Evolutionary conservation across 2,329 filamentous ascomycete species (phyloP).

Genomic region (Neurospora crassa): DNA sequence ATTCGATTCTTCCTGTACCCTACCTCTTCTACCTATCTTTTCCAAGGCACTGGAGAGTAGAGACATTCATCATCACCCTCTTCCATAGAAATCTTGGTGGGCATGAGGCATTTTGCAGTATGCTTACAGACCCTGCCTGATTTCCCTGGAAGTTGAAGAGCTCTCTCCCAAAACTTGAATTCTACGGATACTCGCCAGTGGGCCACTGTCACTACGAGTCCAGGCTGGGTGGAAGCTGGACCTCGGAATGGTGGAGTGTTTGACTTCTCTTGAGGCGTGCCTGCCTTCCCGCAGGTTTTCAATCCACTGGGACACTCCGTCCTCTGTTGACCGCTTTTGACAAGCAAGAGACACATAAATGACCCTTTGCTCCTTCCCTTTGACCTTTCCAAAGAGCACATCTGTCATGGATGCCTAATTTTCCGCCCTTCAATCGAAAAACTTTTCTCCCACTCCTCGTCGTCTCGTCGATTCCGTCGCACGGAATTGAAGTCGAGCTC

Average conservation of each 20-base stretch:
- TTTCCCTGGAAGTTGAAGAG: too few species aligned
- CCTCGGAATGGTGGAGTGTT: neutral
- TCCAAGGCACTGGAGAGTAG: too few species aligned
- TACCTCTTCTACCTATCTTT: too few species aligned
- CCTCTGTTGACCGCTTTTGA: neutral
- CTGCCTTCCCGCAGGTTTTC: neutral
- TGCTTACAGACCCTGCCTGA: too few species aligned
- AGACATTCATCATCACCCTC: too few species aligned
- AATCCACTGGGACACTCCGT: neutral
- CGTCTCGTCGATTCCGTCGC: neutral
- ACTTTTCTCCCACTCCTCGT: neutral
- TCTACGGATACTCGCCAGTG: neutral
- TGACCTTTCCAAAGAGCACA: neutral
- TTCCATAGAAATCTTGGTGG: too few species aligned
- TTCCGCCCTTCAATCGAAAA: neutral
- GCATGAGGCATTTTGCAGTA: too few species aligned
- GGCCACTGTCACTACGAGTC: neutral
- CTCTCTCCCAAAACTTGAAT: too few species aligned
- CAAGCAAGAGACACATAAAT: neutral
- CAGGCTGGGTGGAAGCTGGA: neutral
- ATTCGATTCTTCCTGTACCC: too few species aligned
- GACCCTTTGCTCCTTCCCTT: neutral
- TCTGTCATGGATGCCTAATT: neutral
- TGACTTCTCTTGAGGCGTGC: neutral
- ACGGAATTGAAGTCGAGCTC: neutral